These are phyloP conservation scores for Colletotrichum euphorbiae DNA, from an alignment of 2,329 filamentous ascomycete species.

Conservation along the genomic window DNA sequence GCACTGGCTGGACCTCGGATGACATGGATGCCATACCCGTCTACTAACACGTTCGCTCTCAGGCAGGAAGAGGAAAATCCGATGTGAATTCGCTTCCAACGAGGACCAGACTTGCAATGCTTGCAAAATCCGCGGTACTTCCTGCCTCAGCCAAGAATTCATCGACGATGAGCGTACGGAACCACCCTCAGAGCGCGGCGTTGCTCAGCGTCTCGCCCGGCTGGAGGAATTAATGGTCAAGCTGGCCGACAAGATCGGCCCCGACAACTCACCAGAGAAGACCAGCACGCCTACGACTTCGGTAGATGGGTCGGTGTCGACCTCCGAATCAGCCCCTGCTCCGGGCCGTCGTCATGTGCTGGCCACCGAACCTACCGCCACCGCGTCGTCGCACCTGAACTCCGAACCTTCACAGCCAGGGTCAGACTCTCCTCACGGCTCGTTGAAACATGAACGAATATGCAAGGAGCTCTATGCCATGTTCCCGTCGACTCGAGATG, in stretches of 20 bases:
- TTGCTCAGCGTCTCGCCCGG: constrained; percentile 57
- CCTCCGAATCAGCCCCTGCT: constrained; percentile 51
- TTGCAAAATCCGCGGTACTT: constrained; percentile 57
- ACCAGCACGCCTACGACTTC: constrained; percentile 42
- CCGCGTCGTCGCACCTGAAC: constrained; percentile 4
- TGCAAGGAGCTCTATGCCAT: constrained; percentile 19
- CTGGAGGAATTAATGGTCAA: constrained; percentile 61
- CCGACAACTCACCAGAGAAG: constrained; percentile 3
- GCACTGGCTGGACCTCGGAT: not conserved
- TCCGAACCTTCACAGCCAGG: not conserved
- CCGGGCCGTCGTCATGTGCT: constrained; percentile 20
- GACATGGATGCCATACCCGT: not conserved
- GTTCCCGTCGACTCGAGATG: constrained; percentile 21
- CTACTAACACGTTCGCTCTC: constrained; percentile 7
- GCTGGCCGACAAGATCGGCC: constrained; percentile 47
- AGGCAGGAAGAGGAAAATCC: constrained; percentile 58
- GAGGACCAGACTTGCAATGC: constrained; percentile 55
- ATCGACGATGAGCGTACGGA: constrained; percentile 46
- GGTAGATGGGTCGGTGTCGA: constrained; percentile 48
- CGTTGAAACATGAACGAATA: constrained; percentile 38
- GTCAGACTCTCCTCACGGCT: not conserved
- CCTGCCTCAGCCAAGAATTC: constrained; percentile 62
- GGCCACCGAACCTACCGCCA: constrained; percentile 42
- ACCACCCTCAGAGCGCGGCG: constrained; percentile 51
- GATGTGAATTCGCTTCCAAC: constrained; percentile 58